Evolutionary conservation across 352 stramenopile species (phyloP).

Genomic region (Phytophthora podocarpi): DNA sequence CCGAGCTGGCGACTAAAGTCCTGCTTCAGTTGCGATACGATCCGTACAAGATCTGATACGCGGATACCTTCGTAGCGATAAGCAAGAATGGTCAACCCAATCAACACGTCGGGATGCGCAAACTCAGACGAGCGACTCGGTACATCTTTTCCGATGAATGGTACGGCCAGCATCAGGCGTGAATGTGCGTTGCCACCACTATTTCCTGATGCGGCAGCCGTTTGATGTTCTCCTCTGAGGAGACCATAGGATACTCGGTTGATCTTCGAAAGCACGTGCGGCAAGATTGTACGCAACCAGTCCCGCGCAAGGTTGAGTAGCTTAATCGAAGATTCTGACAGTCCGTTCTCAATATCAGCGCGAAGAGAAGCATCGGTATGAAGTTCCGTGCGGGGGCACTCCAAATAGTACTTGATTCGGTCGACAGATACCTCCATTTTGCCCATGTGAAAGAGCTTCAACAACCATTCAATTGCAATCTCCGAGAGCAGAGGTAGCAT

Average conservation of each 20-base stretch:
- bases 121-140: slow-evolving; percentile 99
- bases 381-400: slow-evolving; percentile 61
- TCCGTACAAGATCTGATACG: slow-evolving; percentile 80
- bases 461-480: slow-evolving; percentile 81
- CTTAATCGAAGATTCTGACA: slow-evolving; percentile 93
- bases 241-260: slow-evolving; percentile 99
- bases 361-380: slow-evolving; percentile 80
- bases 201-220: slow-evolving; percentile 49
- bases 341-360: slow-evolving; percentile 70
- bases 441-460: slow-evolving; percentile 91
- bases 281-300: slow-evolving; percentile 97
- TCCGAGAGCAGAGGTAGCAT: slow-evolving; percentile 95
- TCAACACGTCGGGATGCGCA: slow-evolving; percentile 97
- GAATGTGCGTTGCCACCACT: slow-evolving; percentile 93
- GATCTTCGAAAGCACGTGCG: slow-evolving; percentile 99
- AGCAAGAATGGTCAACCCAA: slow-evolving; percentile 90
- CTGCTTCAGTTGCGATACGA: slow-evolving; percentile 90
- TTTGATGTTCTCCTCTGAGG: slow-evolving; percentile 79
- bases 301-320: slow-evolving; percentile 98
- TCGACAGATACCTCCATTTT: slow-evolving; percentile 92
- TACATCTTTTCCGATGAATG: slow-evolving; percentile 99
- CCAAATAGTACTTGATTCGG: slow-evolving; percentile 70
- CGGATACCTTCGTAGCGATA: slow-evolving; percentile 92
- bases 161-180: slow-evolving; percentile 96
- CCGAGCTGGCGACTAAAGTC: slow-evolving; percentile 88